These are phyloP conservation scores for Yarrowia yakushimensis DNA, from an alignment of 805 yeast species.

Conservation along the genomic window DNA sequence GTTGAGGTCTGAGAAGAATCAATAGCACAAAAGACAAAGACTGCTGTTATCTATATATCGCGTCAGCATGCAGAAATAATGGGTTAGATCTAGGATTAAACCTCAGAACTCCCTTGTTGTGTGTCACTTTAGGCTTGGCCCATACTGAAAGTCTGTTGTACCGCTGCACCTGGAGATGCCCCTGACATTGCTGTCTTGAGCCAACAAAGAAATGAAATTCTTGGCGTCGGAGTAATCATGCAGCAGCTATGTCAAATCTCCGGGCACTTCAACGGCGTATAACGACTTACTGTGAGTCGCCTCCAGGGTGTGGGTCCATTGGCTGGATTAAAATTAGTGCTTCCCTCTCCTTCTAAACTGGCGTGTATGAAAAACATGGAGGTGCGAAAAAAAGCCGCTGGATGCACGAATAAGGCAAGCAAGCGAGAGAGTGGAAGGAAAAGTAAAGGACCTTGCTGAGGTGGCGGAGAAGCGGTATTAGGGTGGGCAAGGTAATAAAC, in stretches of 20 bases:
- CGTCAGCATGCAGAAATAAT: conserved; percentile 3
- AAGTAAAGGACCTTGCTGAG: background rate
- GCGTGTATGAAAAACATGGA: background rate
- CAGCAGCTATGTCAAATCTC: background rate
- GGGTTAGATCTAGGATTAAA: background rate
- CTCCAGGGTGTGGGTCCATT: background rate
- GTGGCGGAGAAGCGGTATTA: background rate
- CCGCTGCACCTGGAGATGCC: conserved; percentile 1
- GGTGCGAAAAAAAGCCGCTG: conserved; percentile 8
- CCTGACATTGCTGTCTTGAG: conserved; percentile 18
- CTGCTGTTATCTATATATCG: background rate
- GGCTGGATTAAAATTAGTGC: background rate
- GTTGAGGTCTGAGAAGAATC: background rate
- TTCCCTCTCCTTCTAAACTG: background rate
- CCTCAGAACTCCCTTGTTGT: background rate
- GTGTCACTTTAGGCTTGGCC: conserved; percentile 7
- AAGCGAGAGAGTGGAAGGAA: background rate
- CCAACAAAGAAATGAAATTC: background rate
- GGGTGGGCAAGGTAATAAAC: background rate
- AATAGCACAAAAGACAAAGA: background rate
- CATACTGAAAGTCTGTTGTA: background rate
- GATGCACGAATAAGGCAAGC: conserved; percentile 18
- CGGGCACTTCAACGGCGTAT: background rate
- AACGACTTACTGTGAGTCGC: background rate
- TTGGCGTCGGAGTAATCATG: background rate